Percentiles rank a stretch among this genome's conserved stretches.
Conservation (phyloP, 2,329 filamentous ascomycete genomes). For the Fusarium sp. region DNA sequence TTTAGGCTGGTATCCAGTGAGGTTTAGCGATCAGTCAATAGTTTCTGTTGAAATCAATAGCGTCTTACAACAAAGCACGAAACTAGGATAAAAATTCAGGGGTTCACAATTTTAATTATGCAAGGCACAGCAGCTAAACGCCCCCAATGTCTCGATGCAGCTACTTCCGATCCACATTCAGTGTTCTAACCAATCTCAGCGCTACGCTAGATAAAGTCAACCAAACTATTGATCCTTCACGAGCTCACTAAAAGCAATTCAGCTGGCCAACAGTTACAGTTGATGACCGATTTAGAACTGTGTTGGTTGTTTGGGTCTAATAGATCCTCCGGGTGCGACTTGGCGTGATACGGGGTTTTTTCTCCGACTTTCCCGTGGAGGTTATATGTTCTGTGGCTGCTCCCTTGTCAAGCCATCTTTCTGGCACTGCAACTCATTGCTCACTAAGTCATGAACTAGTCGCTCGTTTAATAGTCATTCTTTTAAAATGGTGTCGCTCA, state of each 20-base stretch:
- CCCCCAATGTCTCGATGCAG: not conserved
- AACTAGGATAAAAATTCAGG: not conserved
- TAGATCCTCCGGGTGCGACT: not conserved
- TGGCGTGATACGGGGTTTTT: not conserved
- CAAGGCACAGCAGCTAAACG: not conserved
- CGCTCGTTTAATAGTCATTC: not conserved
- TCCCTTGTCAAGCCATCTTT: not conserved
- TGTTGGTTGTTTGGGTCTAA: not conserved
- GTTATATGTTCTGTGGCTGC: not conserved
- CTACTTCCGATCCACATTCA: not conserved
- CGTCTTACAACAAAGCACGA: not conserved
- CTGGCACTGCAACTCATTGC: not conserved
- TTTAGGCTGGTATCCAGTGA: not conserved
- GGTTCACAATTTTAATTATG: not conserved
- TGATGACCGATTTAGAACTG: not conserved
- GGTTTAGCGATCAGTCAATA: not conserved
- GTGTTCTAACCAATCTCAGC: not conserved
- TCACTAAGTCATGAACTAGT: not conserved
- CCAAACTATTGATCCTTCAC: not conserved
- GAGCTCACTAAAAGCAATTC: not conserved
- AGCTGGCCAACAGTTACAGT: not conserved
- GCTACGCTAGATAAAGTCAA: not conserved
- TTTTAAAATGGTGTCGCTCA: conserved; percentile 7
- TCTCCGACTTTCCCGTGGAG: too few relatives aligned
- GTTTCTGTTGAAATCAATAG: not conserved